Base-by-base conservation (phyloP, 2,329 filamentous ascomycete genomes). In the Metarhizium humberi region DNA sequence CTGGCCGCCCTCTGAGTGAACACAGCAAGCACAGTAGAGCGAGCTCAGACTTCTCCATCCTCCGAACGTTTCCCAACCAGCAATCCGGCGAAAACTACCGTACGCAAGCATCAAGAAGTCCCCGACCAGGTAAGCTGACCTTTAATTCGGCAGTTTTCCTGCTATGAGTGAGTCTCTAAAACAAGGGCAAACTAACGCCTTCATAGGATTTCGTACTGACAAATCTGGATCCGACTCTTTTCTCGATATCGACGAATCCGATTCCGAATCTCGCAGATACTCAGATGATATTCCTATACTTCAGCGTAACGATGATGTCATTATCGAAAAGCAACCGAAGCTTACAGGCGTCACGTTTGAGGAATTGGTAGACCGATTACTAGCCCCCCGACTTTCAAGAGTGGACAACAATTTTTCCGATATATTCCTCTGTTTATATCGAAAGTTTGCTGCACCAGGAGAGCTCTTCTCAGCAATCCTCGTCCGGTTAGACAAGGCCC, bases 391-490 rank as follows among this genome's bases (percentile, higher is more conserved):
- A 40, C 86, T 92, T 74, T 91, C 89, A 32, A 91, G 90, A 66
- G 80, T 86, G n/a, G 94, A 97, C 66, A 80, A 82, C 56, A 96
- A 96, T 69, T 99, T 96, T 66, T 81, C 83, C 1, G 84, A 91
- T 48, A 85, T 95, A 18, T 97, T 97, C 64, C 77, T 97, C 34
- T 96, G 92, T 60, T 76, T 97, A 14, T 97, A 97, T 71, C 87
- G 94, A 59, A 95, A 94, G 69, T 97, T 99, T 67, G 88, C 90
- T 4, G 83, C 92, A 2, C 94, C 94, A 0, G 80, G 81, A 10
- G 81, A 87, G 60, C 78, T 99, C 4, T 83, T 97, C 53, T 80
- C 85, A 45, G 85, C 89, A 7, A 87, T 97, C 48, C 77, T 95
- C 45, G 78, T 85, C 56, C 85, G 88, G 43, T 83, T 96, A 57